These are phyloP conservation scores for Eimeria sp. DNA, from an alignment of 169 alveolate genomes.

Conservation along the genomic window DNA sequence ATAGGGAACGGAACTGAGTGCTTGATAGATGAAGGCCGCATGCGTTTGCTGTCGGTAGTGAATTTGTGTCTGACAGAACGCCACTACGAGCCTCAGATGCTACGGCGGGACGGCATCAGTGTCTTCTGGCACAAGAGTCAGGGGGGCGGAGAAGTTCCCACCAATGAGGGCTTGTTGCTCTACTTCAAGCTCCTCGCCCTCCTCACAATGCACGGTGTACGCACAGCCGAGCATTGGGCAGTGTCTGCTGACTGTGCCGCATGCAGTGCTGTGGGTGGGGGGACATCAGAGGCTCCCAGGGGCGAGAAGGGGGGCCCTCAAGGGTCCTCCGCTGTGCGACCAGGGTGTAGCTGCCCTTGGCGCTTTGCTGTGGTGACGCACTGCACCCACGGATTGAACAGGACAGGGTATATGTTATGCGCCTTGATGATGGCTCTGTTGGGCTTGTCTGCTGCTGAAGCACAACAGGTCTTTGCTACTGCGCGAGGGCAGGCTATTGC, in stretches of 20 bases:
- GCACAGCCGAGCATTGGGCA: constrained; percentile 67
- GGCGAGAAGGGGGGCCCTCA: not conserved
- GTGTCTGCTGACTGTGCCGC: constrained; percentile 49
- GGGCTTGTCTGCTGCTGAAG: constrained; percentile 45
- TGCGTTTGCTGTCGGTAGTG: constrained; percentile 36
- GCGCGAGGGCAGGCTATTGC: constrained; percentile 47
- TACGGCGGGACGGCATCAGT: constrained; percentile 3
- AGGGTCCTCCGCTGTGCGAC: not conserved
- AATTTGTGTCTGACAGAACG: constrained; percentile 45
- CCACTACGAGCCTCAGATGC: constrained; percentile 56
- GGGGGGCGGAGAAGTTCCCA: constrained; percentile 63
- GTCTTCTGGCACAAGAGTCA: constrained; percentile 66
- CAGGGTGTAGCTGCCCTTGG: constrained; percentile 26
- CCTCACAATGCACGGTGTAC: constrained; percentile 53
- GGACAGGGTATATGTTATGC: constrained; percentile 64
- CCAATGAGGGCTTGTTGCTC: not conserved
- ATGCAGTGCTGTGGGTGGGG: constrained; percentile 9
- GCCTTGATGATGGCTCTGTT: constrained; percentile 60
- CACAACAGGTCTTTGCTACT: constrained; percentile 5
- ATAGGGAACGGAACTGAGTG: constrained; percentile 27
- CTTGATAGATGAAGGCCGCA: constrained; percentile 49
- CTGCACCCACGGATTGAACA: constrained; percentile 77
- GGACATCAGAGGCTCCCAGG: not conserved
- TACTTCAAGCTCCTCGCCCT: constrained; percentile 32
- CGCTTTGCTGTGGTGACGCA: constrained; percentile 66